Conservation (phyloP, 192 early-diverging fungal genomes). For the Coemansia sp. region DNA sequence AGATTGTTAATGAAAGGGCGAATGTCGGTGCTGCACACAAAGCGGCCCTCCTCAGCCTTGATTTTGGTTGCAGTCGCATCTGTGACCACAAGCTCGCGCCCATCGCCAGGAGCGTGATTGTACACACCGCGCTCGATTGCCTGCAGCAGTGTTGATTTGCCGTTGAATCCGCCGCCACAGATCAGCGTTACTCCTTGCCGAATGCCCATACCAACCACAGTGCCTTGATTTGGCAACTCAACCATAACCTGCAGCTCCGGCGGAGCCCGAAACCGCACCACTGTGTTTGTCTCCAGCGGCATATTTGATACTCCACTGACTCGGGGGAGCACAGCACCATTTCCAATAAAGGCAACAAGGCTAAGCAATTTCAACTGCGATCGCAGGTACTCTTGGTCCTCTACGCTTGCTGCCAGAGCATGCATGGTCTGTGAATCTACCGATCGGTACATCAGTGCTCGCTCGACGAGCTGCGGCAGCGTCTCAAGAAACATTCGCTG, state of each 20-base stretch:
- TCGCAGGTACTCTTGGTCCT: constrained; percentile 56
- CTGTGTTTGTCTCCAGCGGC: constrained; percentile 25
- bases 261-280: constrained; percentile 47
- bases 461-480: constrained; percentile 38
- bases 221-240: constrained; percentile 52
- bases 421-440: constrained; percentile 23
- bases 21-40: constrained; percentile 49
- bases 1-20: constrained; percentile 58
- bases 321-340: constrained; percentile 59
- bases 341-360: constrained; percentile 53
- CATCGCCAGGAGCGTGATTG: constrained; percentile 59
- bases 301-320: constrained; percentile 49
- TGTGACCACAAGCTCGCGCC: constrained; percentile 57
- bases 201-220: constrained; percentile 56
- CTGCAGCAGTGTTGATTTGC: constrained; percentile 61
- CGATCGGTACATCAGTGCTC: constrained; percentile 25
- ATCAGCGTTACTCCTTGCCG: constrained; percentile 55
- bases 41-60: constrained; percentile 58
- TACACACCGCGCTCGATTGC: constrained; percentile 58
- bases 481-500: constrained; percentile 41
- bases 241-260: constrained; percentile 33
- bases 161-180: constrained; percentile 58
- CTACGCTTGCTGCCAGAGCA: constrained; percentile 42
- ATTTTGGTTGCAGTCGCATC: constrained; percentile 42
- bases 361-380: constrained; percentile 26